These are phyloP conservation scores for Xylariaceae sp. DNA, from an alignment of 2,329 filamentous ascomycete species.

Conservation along the genomic window DNA sequence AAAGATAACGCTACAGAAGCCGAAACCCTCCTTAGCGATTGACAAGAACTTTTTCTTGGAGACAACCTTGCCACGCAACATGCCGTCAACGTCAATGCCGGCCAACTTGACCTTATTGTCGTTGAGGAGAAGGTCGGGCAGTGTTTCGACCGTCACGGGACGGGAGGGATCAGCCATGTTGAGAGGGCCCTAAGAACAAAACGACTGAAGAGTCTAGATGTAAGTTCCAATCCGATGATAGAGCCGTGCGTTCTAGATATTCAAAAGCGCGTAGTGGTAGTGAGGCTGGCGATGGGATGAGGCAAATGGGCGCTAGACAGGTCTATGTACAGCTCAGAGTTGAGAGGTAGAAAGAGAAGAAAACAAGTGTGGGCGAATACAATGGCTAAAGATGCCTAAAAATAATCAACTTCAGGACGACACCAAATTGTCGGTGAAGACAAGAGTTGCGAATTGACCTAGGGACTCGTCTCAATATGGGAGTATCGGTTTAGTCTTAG, in stretches of 20 bases:
- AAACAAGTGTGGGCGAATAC: background rate
- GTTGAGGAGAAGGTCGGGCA: conserved; percentile 66
- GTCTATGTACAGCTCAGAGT: too few species aligned
- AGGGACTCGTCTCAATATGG: background rate
- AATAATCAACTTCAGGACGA: background rate
- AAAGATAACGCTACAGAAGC: conserved; percentile 84
- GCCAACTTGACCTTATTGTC: conserved; percentile 78
- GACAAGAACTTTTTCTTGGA: conserved; percentile 84
- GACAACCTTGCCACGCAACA: conserved; percentile 79
- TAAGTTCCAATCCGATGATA: background rate
- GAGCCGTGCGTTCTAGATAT: background rate
- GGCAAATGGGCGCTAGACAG: background rate
- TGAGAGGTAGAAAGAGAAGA: too few species aligned
- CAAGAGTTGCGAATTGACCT: conserved; percentile 1
- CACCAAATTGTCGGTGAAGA: conserved; percentile 13
- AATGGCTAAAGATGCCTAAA: background rate
- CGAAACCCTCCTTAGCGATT: conserved; percentile 75
- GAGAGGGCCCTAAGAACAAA: background rate
- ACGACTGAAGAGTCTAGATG: background rate
- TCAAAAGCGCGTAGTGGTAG: background rate
- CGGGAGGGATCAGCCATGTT: conserved; percentile 38
- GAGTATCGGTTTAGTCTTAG: too few species aligned
- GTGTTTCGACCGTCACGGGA: conserved; percentile 60
- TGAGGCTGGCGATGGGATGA: background rate
- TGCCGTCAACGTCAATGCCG: conserved; percentile 77